phyloP scores from a whole-genome alignment of 2,329 filamentous ascomycete species.

The Passalora sequoiae region DNA sequence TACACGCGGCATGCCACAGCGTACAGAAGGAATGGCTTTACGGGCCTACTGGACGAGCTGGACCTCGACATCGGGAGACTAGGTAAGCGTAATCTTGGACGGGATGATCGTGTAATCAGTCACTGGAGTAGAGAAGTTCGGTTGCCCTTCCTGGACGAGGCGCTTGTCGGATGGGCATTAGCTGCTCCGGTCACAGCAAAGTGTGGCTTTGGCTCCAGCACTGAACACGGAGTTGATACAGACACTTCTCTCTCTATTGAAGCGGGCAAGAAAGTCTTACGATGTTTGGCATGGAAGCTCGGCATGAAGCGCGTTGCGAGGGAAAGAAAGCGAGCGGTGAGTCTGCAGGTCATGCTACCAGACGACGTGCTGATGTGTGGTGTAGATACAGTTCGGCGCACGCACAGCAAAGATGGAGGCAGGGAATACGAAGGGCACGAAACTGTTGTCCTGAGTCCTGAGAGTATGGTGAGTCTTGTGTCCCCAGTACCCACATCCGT shows the following conservation, averaged over 20 bases:
- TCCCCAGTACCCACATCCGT: background rate
- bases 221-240: conserved; percentile 15
- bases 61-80: conserved; percentile 78
- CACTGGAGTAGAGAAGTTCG: conserved; percentile 85
- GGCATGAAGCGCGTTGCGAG: conserved; percentile 65
- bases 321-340: conserved; percentile 90
- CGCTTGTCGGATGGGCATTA: conserved; percentile 76
- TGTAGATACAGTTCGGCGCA: conserved; percentile 42
- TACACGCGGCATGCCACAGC: conserved; percentile 80
- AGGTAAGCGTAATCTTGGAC: conserved; percentile 87
- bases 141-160: conserved; percentile 87
- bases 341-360: conserved; percentile 30
- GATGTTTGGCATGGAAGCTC: conserved; percentile 68
- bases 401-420: conserved; percentile 47
- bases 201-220: conserved; percentile 62
- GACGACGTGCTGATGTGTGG: conserved; percentile 8
- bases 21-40: conserved; percentile 63
- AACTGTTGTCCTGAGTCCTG: conserved; percentile 34
- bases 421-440: conserved; percentile 46
- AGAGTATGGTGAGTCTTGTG: background rate
- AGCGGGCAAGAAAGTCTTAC: conserved; percentile 72
- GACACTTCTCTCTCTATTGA: conserved; percentile 49
- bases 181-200: conserved; percentile 72
- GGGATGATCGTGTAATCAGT: conserved; percentile 85
- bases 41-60: conserved; percentile 72